Evolutionary conservation across 2,329 filamentous ascomycete genomes (phyloP).

Genomic region (Ramularia endophylla): DNA sequence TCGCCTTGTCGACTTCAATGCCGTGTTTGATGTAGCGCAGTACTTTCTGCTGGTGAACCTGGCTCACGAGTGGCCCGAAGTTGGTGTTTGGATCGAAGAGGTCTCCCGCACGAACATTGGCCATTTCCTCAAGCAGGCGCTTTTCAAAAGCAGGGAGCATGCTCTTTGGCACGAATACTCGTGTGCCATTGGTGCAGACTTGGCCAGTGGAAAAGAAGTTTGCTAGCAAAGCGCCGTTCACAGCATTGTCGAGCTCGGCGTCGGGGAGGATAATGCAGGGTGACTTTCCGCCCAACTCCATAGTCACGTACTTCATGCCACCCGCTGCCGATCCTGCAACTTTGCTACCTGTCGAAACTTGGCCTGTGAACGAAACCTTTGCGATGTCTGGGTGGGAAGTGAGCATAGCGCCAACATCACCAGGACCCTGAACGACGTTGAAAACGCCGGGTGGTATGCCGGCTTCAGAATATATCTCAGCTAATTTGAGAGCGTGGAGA

Average conservation of each 20-base stretch:
- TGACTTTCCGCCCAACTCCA: slow-evolving; percentile 87
- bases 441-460: slow-evolving; percentile 78
- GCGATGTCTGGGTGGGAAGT: slow-evolving; percentile 66
- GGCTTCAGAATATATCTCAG: slow-evolving; percentile 70
- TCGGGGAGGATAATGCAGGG: slow-evolving; percentile 76
- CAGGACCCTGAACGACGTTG: slow-evolving; percentile 78
- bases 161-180: slow-evolving; percentile 69
- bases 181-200: slow-evolving; percentile 87
- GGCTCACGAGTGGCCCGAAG: slow-evolving; percentile 76
- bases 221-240: slow-evolving; percentile 85
- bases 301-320: slow-evolving; percentile 84
- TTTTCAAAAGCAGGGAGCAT: slow-evolving; percentile 65
- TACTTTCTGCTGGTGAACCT: slow-evolving; percentile 70
- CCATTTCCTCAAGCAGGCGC: slow-evolving; percentile 63
- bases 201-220: slow-evolving; percentile 91
- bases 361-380: slow-evolving; percentile 86
- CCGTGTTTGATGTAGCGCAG: slow-evolving; percentile 70
- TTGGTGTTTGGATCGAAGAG: slow-evolving; percentile 69
- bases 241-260: slow-evolving; percentile 71
- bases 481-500: slow-evolving; percentile 70
- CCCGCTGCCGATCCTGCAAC: slow-evolving; percentile 70
- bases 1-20: slow-evolving; percentile 65
- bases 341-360: slow-evolving; percentile 76
- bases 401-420: slow-evolving; percentile 69
- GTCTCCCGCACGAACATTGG: slow-evolving; percentile 63